Base-by-base conservation (phyloP, 768 basidiomycete genomes). In the Collybia mongolica region DNA sequence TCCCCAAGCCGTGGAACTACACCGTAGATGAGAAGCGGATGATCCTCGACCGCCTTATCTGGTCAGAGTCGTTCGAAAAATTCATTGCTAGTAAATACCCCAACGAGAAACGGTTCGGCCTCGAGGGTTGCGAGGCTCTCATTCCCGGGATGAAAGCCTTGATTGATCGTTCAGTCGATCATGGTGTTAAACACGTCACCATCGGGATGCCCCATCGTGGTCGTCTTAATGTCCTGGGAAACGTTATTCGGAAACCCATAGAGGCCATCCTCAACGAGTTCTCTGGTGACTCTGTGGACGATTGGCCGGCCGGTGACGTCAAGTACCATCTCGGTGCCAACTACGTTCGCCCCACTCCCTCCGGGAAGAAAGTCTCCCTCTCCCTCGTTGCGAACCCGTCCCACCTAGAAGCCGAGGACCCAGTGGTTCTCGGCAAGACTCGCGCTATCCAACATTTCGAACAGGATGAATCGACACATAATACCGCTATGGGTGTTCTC, bases 161-260 rank as follows among this genome's bases (percentile, higher is more conserved):
- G 64, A 97, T 99, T 54, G 97, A 99, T 68, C 88, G 94, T 54
- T 97, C 95, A 17, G 97, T 99, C 57, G 97, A 99, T 59, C 79
- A 89, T 56, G 97, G 97, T 44, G 87, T 97, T 60, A 96, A 96
- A 71, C 83, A 93, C 63, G 87, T 98, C 68, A 96, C 94, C 46
- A 93, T 98, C 43, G 97, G 97, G 60, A 99, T 99, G 97, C 94
- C 97, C 19, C 97, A 99, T 75, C 93, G 97, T 69, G 97, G 97
- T 46, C 90, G 97, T 63, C 82, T 99, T 54, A 99, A 99, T 63
- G 94, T 99, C 38, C 81, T 99, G 58, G 96, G 87, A 55, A 99
- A 99, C 69, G 97, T 99, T 67, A 95, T 99, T 60, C 88, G 97
- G 53, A 98, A 98, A 75, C 97, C 97, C 17, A 84, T 95, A 57